Evolutionary conservation across 805 yeast species (phyloP).

Genomic region (Tetrapisispora taiwanensis): DNA sequence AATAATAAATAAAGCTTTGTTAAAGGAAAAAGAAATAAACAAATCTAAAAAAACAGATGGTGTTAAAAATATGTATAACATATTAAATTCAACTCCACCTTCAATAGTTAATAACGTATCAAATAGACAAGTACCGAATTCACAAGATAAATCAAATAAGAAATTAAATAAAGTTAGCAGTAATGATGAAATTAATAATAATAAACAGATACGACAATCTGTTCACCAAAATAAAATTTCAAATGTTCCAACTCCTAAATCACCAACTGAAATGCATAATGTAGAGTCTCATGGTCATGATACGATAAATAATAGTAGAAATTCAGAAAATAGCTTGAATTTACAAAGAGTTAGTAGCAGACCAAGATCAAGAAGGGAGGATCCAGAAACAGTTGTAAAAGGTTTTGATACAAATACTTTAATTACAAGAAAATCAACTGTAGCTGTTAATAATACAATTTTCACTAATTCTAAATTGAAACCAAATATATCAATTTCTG

Average conservation of each 20-base stretch:
- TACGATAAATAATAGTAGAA: neutral
- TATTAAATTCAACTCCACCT: constrained; percentile 7
- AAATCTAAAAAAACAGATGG: constrained; percentile 28
- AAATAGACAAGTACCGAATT: neutral
- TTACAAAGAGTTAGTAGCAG: constrained; percentile 8
- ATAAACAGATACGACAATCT: neutral
- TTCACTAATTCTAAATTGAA: neutral
- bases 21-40: constrained; percentile 19
- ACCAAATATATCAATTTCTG: neutral
- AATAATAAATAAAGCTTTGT: constrained; percentile 24
- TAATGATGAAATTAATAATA: neutral
- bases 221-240: no score
- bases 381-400: constrained; percentile 11
- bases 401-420: constrained; percentile 20
- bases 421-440: constrained; percentile 9
- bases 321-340: neutral
- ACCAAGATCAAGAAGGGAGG: neutral
- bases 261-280: no score
- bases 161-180: neutral
- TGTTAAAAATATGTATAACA: constrained; percentile 25
- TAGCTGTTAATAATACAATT: neutral
- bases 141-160: neutral
- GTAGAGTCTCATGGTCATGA: neutral
- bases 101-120: neutral
- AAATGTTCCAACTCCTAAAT: no score